Evolutionary conservation across 2,329 filamentous ascomycete genomes (phyloP).

Genomic region (Lasiodiplodia citricola): DNA sequence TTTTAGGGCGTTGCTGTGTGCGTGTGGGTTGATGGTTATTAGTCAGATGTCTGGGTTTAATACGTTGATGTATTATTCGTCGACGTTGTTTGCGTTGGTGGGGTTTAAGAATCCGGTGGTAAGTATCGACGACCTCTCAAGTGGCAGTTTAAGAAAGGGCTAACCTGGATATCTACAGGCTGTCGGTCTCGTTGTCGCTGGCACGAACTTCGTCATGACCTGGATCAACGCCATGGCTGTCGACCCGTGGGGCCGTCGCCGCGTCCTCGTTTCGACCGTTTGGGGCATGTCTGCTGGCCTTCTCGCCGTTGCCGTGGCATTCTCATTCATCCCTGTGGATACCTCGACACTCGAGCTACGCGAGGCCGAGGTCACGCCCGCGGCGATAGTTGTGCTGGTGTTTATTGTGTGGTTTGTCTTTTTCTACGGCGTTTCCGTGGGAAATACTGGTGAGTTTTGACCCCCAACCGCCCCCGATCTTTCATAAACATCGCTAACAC

Average conservation of each 20-base stretch:
- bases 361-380: constrained; percentile 40
- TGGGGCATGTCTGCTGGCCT: constrained; percentile 54
- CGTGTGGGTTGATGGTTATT: constrained; percentile 60
- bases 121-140: too few species aligned
- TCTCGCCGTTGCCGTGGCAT: constrained; percentile 51
- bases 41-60: constrained; percentile 57
- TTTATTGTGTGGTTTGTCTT: constrained; percentile 52
- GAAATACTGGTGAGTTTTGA: constrained; percentile 40
- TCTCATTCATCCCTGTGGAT: constrained; percentile 53
- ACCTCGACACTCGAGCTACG: constrained; percentile 47
- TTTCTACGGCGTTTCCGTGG: constrained; percentile 54
- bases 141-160: too few species aligned
- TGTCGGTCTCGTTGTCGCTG: constrained; percentile 53
- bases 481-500: too few species aligned
- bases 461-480: too few species aligned
- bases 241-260: constrained; percentile 53
- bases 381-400: constrained; percentile 47
- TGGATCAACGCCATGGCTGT: constrained; percentile 55
- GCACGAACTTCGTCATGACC: constrained; percentile 58
- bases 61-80: constrained; percentile 52
- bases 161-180: too few species aligned
- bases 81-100: constrained; percentile 53
- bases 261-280: constrained; percentile 51
- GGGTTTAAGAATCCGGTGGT: constrained; percentile 55
- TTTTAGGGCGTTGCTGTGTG: constrained; percentile 52